phyloP scores from a whole-genome alignment of 164 flowering plant species.

The Dillenia suffruticosa region DNA sequence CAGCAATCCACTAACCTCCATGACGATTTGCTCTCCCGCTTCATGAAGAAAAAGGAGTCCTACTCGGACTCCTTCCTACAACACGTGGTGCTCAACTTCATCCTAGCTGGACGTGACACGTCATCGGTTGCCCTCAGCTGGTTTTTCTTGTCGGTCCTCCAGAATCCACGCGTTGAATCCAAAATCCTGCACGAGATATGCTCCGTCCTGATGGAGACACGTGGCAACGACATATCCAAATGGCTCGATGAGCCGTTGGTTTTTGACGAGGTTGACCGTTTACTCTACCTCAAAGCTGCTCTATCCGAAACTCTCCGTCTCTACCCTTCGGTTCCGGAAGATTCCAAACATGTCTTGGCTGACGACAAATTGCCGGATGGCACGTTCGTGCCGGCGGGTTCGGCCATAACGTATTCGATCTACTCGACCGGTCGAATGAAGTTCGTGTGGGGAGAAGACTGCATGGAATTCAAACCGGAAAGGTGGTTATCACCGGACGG shows the following conservation, averaged over 20 bases:
- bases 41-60: slow-evolving; percentile 38
- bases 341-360: slow-evolving; percentile 51
- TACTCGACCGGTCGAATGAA: slow-evolving; percentile 60
- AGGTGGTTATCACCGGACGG: slow-evolving; percentile 51
- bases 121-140: slow-evolving; percentile 40
- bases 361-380: slow-evolving; percentile 64
- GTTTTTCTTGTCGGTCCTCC: slow-evolving; percentile 33
- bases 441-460: slow-evolving; percentile 56
- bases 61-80: slow-evolving; percentile 34
- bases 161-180: slow-evolving; percentile 26
- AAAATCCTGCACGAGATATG: slow-evolving; percentile 47
- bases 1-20: slow-evolving; percentile 27
- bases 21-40: slow-evolving; percentile 47
- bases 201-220: slow-evolving; percentile 41
- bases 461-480: slow-evolving; percentile 54
- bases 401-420: slow-evolving; percentile 58
- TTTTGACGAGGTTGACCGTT: slow-evolving; percentile 63
- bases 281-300: slow-evolving; percentile 55
- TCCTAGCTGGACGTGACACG: slow-evolving; percentile 50
- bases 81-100: slow-evolving; percentile 45
- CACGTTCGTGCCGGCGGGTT: slow-evolving; percentile 59
- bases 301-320: slow-evolving; percentile 58
- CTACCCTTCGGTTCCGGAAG: slow-evolving; percentile 69
- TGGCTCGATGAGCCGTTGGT: slow-evolving; percentile 54
- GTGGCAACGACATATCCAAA: slow-evolving; percentile 38